Evolutionary conservation across 805 yeast genomes (phyloP), one percentile per base, ranked within the genome.

Genomic region (Monosporozyma unispora): DNA sequence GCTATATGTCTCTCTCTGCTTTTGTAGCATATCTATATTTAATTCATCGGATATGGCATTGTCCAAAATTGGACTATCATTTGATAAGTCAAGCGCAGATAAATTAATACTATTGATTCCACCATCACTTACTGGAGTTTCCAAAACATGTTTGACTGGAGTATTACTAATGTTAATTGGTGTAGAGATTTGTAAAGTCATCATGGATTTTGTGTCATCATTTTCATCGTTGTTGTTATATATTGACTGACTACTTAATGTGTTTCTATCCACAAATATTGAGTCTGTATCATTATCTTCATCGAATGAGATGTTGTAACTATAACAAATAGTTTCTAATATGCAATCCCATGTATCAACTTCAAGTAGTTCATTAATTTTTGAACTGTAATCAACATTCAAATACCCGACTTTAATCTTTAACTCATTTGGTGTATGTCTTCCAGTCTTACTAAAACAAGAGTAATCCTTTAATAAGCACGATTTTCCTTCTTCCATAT

Each of bases 331-430:
- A 1, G 62, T 54, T 47, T 67, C 71, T 28, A 67, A 46, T 9
- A 64, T 28, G 21, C 54, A 53, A 14, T 46, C 48, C 66, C 67
- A 66, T 3, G 58, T 45, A 31, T 58, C 56, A 1, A 66, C 56
- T 50, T 67, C 71, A 0, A 61, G 55, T 5, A 66, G 49, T 47
- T 67, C 70, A 18, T 54, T 49, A 0, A 64, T 55, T 22, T 48
- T 47, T 9, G 66, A 64, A 46, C 61, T 58, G 41, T 64, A 61
- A 48, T 63, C 70, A 11, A 54, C 54, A 49, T 67, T 63, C 35
- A 62, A 50, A 44, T 56, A 67, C 1, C 71, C 71, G 1, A 67
- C 57, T 49, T 62, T 65, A 6, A 66, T 49, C 44, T 65, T 67
- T 2, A 65, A 33, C 37, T 62, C 65, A 39, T 61, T 53, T 2